Evolutionary conservation across 1,284 basidiomycete species (phyloP), one percentile per base, ranked within the genome.

Genomic region (Vanrija sp.): DNA sequence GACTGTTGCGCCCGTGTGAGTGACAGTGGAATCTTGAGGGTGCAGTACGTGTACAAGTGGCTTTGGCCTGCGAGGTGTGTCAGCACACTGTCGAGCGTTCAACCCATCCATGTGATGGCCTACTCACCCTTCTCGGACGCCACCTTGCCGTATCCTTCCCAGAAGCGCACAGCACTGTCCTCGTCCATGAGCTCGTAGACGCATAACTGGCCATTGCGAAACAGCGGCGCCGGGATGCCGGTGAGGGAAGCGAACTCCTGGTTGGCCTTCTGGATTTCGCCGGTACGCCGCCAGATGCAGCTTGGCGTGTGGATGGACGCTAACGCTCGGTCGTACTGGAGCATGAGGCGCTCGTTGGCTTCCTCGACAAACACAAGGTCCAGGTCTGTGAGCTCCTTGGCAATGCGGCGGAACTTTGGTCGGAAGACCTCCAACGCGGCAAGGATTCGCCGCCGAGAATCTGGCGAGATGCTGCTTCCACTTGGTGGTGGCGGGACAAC

Each of bases 361-460:
- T 98, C 95, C 76, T 96, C 93, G 65, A 96, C 92, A 72, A 96
- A 96, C 16, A 98, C 89, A n/a, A 97, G 82, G 72, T 98, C 95
- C 83, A 97, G 85, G 75, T 97, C 91, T 55, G 88, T 87, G 52
- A 98, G 78, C 16, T 86, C 88, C 69, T 92, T 89, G 0, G 95
- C 92, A 52, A 96, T 88, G 8, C 89, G 88, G 66, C 92, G 82
- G 75, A 98, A 97, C 64, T 95, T 94, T 0, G 95, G 95, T 46
- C 94, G 82, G 59, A 98, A 85, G 18, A 95, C 89, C 3, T 89
- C 90, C 5, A 98, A 78, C 0, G 73, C 73, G 34, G 71, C 69
- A 49, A 73, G 62, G 51, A 97, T 96, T 65, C 93, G 85, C 66
- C 93, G 86, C 62, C 93, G 87, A 15, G 89, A 92, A 60, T 90